Percentiles rank a stretch among this genome's conserved stretches.
Conservation (phyloP, 345 rosid genomes). For the Viola odorata region DNA sequence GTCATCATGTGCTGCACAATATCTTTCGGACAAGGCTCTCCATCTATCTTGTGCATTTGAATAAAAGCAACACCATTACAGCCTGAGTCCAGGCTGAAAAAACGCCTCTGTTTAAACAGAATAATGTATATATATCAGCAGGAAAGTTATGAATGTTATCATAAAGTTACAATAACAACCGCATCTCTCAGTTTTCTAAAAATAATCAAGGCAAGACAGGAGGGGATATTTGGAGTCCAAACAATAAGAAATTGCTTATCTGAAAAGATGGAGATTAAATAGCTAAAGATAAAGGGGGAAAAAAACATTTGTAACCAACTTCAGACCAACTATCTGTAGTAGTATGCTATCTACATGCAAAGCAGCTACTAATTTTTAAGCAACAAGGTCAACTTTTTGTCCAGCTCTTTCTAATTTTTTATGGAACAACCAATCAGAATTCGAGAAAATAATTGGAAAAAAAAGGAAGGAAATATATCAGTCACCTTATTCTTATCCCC, state of each 20-base stretch:
- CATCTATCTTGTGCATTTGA: slow-evolving; percentile 85
- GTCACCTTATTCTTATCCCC: slow-evolving; percentile 87
- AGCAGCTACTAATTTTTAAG: neutral
- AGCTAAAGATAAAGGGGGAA: no score
- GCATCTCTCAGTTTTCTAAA: no score
- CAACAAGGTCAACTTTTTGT: neutral
- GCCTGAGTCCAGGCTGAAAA: slow-evolving; percentile 79
- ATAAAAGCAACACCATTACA: slow-evolving; percentile 83
- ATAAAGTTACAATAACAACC: no score
- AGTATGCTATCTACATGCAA: no score
- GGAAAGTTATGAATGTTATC: no score
- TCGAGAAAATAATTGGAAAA: neutral
- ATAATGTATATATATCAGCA: neutral
- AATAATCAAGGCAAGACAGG: no score
- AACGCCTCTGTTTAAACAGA: slow-evolving; percentile 57
- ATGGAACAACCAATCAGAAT: neutral
- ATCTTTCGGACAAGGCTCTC: slow-evolving; percentile 81
- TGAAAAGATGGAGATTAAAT: no score
- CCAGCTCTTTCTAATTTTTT: neutral
- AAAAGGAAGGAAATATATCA: neutral
- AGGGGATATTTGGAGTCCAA: no score
- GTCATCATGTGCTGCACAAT: slow-evolving; percentile 83
- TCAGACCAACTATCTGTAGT: no score
- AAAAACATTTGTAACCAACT: no score
- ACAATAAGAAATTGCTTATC: no score